phyloP scores from a whole-genome alignment of 1,139 yeast genomes.

The Diutina rugosa region DNA sequence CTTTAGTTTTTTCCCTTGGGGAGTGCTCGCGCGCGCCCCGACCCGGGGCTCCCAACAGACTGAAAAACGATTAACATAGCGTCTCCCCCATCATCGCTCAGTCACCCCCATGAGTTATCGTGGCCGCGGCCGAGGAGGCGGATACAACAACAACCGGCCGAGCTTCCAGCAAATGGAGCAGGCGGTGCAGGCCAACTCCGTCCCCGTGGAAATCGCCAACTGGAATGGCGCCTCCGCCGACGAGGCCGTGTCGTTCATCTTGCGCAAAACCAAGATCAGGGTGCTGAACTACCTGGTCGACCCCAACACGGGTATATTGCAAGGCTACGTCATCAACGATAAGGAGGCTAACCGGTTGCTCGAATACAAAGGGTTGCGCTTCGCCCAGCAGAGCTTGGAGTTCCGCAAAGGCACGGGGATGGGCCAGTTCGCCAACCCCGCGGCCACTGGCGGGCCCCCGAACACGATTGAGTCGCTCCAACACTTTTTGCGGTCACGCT shows the following conservation, averaged over 20 bases:
- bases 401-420: conserved; percentile 22
- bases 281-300: conserved; percentile 36
- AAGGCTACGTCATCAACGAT: conserved; percentile 43
- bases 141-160: conserved; percentile 7
- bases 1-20: background rate
- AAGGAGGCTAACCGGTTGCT: conserved; percentile 47
- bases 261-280: conserved; percentile 50
- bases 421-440: background rate
- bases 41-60: background rate
- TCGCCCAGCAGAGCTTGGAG: conserved; percentile 62
- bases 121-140: conserved; percentile 35
- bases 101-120: conserved; percentile 22
- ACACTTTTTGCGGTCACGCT: conserved; percentile 51
- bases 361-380: conserved; percentile 63
- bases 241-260: conserved; percentile 56
- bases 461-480: conserved; percentile 48
- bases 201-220: conserved; percentile 52
- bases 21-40: background rate
- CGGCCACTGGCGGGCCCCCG: conserved; percentile 8
- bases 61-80: background rate
- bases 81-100: background rate
- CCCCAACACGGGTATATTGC: conserved; percentile 29
- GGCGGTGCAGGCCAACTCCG: conserved; percentile 11
- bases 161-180: conserved; percentile 17
- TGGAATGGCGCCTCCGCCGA: conserved; percentile 74